Evolutionary conservation across 208 protist species (phyloP), one percentile per base, ranked within the genome.

Genomic region (Angomonas ambiguus): DNA sequence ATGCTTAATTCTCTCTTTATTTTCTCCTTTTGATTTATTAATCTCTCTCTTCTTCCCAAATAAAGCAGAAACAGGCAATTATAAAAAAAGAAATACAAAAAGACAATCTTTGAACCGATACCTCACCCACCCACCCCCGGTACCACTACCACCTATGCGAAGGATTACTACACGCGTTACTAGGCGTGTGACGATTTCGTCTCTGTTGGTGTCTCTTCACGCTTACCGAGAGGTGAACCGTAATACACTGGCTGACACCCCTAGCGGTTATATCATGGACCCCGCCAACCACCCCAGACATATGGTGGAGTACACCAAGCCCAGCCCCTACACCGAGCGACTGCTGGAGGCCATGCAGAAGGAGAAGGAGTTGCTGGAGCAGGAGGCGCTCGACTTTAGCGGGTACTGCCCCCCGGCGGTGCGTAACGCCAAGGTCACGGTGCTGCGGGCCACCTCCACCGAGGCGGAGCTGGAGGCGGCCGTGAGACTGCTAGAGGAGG

Each of bases 321-420:
- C 74, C 38, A 73, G 59, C 30, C 62, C 63, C 56, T 34, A 63
- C n/a, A 64, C 49, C 1, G 74, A 73, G n/a, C 72, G 69, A n/a
- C 60, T 65, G 1, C 11, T 89, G 0, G 80, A 89, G 57, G 72
- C 64, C 38, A 77, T 85, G 59, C 77, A 76, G 61, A 67, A 58
- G n/a, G 78, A 85, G 59, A 59, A 74, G 10, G 78, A 88, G 58
- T 65, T 93, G 56, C 68, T 80, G 58, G 65, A 77, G 27, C 61
- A 74, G 55, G 79, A 88, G 55, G 83, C 82, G 64, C 64, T 88
- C 25, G 72, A 67, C 1, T 93, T 88, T 57, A 41, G 33, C 31
- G 87, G 87, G 60, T 93, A 85, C 76, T 86, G 82, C 25, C 87
- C 87, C 6, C 63, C 77, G 16, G 53, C 34, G 49, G 79, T 87